phyloP scores from a whole-genome alignment of 1,139 yeast genomes.

The Sugiyamaella japonica region DNA sequence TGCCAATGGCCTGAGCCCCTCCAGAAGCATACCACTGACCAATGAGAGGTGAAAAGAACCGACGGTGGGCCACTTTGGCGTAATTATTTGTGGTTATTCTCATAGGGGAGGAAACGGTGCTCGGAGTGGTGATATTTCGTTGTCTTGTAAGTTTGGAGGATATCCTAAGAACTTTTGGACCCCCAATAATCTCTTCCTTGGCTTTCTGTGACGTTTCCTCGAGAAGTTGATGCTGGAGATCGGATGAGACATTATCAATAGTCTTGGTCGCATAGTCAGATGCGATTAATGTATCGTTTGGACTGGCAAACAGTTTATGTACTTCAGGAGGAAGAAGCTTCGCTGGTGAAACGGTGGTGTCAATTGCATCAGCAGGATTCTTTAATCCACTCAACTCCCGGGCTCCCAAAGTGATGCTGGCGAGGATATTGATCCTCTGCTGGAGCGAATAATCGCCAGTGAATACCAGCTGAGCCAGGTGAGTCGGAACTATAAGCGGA shows the following conservation, averaged over 20 bases:
- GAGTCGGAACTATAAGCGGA: constrained; percentile 46
- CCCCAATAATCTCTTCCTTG: constrained; percentile 44
- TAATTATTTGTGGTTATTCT: constrained; percentile 40
- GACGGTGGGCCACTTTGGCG: constrained; percentile 48
- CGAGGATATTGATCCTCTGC: constrained; percentile 56
- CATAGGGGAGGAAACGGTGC: constrained; percentile 21
- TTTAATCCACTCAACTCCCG: constrained; percentile 55
- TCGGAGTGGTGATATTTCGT: constrained; percentile 11
- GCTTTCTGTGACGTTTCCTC: constrained; percentile 46
- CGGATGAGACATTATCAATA: constrained; percentile 10
- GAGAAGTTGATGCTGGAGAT: constrained; percentile 18
- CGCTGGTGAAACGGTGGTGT: constrained; percentile 40
- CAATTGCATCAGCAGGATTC: constrained; percentile 33
- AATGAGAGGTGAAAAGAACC: constrained; percentile 57
- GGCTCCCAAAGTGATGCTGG: constrained; percentile 54
- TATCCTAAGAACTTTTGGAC: constrained; percentile 53
- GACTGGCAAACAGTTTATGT: constrained; percentile 40
- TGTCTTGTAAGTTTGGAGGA: constrained; percentile 46
- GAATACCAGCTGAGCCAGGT: constrained; percentile 47
- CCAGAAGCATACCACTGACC: constrained; percentile 53
- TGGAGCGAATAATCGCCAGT: constrained; percentile 68
- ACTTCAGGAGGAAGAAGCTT: constrained; percentile 50
- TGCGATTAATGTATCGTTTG: background rate
- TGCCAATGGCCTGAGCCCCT: constrained; percentile 42
- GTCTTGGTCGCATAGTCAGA: background rate